These are phyloP conservation scores for Irpex lacteus DNA, from an alignment of 1,284 basidiomycete species.

Conservation along the genomic window DNA sequence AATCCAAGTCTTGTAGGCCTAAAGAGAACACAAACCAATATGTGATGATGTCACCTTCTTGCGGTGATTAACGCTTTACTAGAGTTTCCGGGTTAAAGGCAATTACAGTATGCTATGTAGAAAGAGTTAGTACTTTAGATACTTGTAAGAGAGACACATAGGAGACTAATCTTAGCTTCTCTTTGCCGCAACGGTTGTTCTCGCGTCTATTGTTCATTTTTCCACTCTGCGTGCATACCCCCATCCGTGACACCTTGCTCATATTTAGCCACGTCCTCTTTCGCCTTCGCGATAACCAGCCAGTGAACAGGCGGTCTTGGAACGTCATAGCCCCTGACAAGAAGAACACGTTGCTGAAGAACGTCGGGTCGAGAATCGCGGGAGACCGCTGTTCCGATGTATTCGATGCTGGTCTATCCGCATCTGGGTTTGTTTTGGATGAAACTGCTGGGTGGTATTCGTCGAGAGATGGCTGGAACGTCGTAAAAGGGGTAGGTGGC, in stretches of 20 bases:
- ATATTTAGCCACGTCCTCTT: conserved; percentile 40
- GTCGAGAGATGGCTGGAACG: conserved; percentile 35
- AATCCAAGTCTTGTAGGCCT: conserved; percentile 43
- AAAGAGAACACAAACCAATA: conserved; percentile 44
- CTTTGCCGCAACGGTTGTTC: conserved; percentile 31
- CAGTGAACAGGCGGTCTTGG: conserved; percentile 55
- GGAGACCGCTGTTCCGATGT: conserved; percentile 10
- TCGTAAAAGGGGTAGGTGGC: conserved; percentile 48
- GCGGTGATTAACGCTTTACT: conserved; percentile 40
- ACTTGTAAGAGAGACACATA: background rate
- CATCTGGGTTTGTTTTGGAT: no score
- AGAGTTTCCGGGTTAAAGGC: conserved; percentile 43
- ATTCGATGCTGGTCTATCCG: no score
- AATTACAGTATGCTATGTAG: conserved; percentile 13
- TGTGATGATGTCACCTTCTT: conserved; percentile 49
- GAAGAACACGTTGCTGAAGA: conserved; percentile 53
- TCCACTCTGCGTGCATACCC: conserved; percentile 51
- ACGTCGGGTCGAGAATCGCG: conserved; percentile 32
- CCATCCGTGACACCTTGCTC: conserved; percentile 40
- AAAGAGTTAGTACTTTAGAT: background rate
- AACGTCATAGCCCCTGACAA: conserved; percentile 53
- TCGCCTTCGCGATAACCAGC: conserved; percentile 47
- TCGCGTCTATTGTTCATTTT: conserved; percentile 56
- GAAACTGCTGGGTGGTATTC: conserved; percentile 44
- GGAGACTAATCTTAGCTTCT: background rate